Evolutionary conservation across 179 eudicot genomes (phyloP).

Genomic region (Silene noctiflora): DNA sequence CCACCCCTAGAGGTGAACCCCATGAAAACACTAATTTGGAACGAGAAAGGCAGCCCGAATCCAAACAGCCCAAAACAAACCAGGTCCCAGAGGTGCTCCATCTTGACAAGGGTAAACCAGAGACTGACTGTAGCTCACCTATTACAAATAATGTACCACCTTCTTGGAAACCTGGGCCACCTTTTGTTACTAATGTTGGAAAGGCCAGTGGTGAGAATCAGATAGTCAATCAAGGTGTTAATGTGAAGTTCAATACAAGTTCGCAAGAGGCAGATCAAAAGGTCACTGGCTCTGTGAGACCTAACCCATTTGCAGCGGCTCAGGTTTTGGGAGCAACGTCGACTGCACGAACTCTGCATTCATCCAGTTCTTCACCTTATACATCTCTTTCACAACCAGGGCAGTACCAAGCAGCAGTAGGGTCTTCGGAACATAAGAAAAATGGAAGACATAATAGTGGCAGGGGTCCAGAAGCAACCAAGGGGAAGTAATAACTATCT

Average conservation of each 20-base stretch:
- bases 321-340: slow-evolving; percentile 39
- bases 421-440: slow-evolving; percentile 37
- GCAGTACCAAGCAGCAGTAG: slow-evolving; percentile 29
- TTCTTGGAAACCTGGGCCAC: slow-evolving; percentile 49
- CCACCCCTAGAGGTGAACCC: slow-evolving; percentile 42
- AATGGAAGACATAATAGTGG: slow-evolving; percentile 35
- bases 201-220: slow-evolving; percentile 36
- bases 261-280: slow-evolving; percentile 41
- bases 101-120: slow-evolving; percentile 34
- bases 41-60: slow-evolving; percentile 42
- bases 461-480: slow-evolving; percentile 27
- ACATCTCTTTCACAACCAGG: slow-evolving; percentile 30
- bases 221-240: slow-evolving; percentile 40
- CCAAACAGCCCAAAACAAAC: slow-evolving; percentile 28
- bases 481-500: slow-evolving; percentile 17
- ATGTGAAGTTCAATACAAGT: slow-evolving; percentile 38
- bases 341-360: slow-evolving; percentile 30
- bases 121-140: slow-evolving; percentile 35
- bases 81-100: slow-evolving; percentile 24
- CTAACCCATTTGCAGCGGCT: slow-evolving; percentile 35
- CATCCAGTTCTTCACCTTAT: slow-evolving; percentile 36
- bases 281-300: slow-evolving; percentile 29
- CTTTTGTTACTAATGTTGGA: slow-evolving; percentile 33
- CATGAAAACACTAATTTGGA: slow-evolving; percentile 28
- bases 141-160: slow-evolving; percentile 21